Evolutionary conservation across 148 eudicot species (phyloP), one percentile per base, ranked within the genome.

Genomic region (Camellia lanceoleosa): DNA sequence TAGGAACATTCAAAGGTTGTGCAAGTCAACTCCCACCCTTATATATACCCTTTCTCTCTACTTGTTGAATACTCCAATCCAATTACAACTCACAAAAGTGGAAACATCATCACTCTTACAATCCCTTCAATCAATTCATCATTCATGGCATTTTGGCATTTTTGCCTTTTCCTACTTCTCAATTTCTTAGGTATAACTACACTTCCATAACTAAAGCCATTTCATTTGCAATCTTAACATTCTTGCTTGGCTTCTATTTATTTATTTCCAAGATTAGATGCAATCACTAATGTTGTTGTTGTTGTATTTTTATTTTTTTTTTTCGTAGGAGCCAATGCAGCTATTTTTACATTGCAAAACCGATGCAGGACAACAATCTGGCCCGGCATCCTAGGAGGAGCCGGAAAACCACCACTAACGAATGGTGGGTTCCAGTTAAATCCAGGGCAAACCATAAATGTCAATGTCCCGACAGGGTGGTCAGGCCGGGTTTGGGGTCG

Each of bases 401-500:
- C 69, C 1, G 82, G 84, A n/a, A 46, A 47, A 14, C 81, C 83
- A 19, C 61, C n/a, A 0, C 77, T 78, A 4, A 58, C 41, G 70
- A 73, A 79, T 54, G 89, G 89, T 7, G 89, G 89, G 1, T 56
- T 87, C 0, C 51, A 79, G 47, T 76, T 87, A 18, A 43, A 43
- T 0, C 72, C 86, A 1, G 52, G 56, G n/a, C 47, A 79, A 62
- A 42, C 56, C 3, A 19, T 59, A 20, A 16, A 23, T 5, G 41
- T 87, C 38, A 49, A 23, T 1, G 81, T 81, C 16, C 83, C 87
- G 3, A 23, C 66, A 11, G 85, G 86, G 3, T 87, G 89, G 89
- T 87, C 89, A 41, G 89, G 89, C 64, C 85, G 89, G 9, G 46
- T 87, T 20, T 87, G 89, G 89, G 83, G 81, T 5, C 75, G 89